A percentile compares a stretch with the other conserved stretches of the same genome.
These are phyloP conservation scores for Rhodofomes roseus DNA, from an alignment of 1,284 basidiomycete species.

Conservation along the genomic window DNA sequence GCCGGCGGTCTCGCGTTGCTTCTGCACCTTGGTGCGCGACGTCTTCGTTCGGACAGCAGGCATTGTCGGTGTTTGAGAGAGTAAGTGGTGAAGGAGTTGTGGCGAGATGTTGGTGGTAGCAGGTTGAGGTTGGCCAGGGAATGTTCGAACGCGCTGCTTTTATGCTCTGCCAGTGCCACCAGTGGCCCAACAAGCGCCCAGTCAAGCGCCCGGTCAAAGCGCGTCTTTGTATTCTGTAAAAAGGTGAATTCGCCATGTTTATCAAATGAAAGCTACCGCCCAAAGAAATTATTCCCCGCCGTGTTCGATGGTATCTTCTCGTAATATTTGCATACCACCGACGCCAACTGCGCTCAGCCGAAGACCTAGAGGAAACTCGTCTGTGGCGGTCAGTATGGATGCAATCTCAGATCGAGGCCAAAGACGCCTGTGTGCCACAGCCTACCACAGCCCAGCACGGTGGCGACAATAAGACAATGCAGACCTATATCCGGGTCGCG, in stretches of 20 bases:
- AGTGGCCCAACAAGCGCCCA: background rate
- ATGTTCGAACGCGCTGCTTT: background rate
- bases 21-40: background rate
- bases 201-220: constrained; percentile 1
- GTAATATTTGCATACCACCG: no score
- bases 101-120: background rate
- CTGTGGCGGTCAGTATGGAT: background rate
- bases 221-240: background rate
- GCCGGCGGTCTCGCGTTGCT: background rate
- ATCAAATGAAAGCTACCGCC: background rate
- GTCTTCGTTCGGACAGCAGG: background rate
- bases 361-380: no score
- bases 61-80: background rate
- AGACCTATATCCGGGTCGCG: no score
- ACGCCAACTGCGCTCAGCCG: no score
- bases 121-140: background rate
- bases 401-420: background rate
- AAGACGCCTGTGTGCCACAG: background rate
- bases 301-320: no score
- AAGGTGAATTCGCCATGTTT: background rate
- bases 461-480: background rate
- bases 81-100: background rate
- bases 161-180: background rate
- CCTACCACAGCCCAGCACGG: background rate
- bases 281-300: no score